These are phyloP conservation scores for Aethionema arabicum DNA, from an alignment of 345 rosid species.

Conservation along the genomic window DNA sequence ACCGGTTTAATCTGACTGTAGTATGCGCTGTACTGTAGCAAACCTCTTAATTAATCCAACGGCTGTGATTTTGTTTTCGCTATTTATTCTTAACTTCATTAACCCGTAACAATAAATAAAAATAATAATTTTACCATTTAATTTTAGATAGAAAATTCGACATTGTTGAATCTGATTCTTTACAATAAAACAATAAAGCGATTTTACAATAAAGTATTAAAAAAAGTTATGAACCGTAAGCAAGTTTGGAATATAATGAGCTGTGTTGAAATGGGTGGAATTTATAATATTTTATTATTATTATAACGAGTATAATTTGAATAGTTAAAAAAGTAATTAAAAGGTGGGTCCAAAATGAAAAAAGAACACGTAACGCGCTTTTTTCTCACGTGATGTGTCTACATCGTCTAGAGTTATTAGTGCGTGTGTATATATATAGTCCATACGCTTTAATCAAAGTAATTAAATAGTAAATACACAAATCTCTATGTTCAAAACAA, in stretches of 20 bases:
- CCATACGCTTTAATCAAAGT: slow-evolving; percentile 25
- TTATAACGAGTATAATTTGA: slow-evolving; percentile 18
- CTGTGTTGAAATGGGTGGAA: slow-evolving; percentile 25
- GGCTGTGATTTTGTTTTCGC: slow-evolving; percentile 20
- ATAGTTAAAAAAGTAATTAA: slow-evolving; percentile 24
- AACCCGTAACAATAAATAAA: slow-evolving; percentile 17
- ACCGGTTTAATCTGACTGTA: slow-evolving; percentile 27
- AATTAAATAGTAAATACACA: slow-evolving; percentile 8
- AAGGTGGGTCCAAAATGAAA: slow-evolving; percentile 28
- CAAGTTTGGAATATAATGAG: slow-evolving; percentile 42
- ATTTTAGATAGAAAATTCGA: slow-evolving; percentile 25
- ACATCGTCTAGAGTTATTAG: slow-evolving; percentile 31
- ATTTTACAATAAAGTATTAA: neutral
- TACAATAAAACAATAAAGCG: neutral
- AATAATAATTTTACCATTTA: slow-evolving; percentile 3
- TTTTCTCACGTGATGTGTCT: slow-evolving; percentile 37
- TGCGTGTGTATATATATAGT: slow-evolving; percentile 13
- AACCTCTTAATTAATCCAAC: slow-evolving; percentile 20
- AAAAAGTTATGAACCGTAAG: slow-evolving; percentile 28
- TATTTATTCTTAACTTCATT: slow-evolving; percentile 32
- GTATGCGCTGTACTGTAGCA: slow-evolving; percentile 21
- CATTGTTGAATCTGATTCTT: slow-evolving; percentile 30
- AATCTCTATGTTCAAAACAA: slow-evolving; percentile 25
- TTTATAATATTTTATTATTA: neutral
- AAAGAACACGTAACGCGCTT: slow-evolving; percentile 40